Evolutionary conservation across 176 grass and related monocot genomes (phyloP).

Genomic region (Chrysopogon serrulatus): DNA sequence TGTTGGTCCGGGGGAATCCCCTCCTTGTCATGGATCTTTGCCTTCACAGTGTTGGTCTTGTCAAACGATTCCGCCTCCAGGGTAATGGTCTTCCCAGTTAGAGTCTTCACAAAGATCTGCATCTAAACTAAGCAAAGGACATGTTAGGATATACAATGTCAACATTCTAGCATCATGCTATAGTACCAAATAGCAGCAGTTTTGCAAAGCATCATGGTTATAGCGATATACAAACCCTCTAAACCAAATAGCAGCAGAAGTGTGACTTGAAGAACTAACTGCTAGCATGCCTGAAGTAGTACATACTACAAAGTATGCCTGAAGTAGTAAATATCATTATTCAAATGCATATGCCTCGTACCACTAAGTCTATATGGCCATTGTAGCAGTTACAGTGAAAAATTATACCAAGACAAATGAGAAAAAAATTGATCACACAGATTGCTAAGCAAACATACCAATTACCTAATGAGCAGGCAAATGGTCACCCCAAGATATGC

Average conservation of each 20-base stretch:
- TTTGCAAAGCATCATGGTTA: neutral
- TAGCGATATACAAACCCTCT: neutral
- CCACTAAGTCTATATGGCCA: neutral
- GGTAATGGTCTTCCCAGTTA: neutral
- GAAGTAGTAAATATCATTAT: neutral
- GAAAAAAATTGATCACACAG: neutral
- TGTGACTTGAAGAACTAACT: neutral
- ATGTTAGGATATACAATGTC: neutral
- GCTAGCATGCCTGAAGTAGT: neutral
- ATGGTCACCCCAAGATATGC: neutral
- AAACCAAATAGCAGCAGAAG: neutral
- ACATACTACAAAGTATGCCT: too few relatives aligned
- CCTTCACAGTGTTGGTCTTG: neutral
- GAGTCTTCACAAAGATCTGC: neutral
- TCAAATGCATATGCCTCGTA: neutral
- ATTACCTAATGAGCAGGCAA: neutral
- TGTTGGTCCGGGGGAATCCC: neutral
- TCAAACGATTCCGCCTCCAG: neutral
- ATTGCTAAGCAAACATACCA: neutral
- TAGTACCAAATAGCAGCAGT: neutral
- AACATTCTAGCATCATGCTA: neutral
- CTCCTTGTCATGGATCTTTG: neutral
- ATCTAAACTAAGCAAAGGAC: neutral
- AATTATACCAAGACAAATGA: neutral
- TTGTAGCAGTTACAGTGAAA: neutral